Conservation (phyloP, 371 early-diverging fungal genomes). For the Mucor sp. region DNA sequence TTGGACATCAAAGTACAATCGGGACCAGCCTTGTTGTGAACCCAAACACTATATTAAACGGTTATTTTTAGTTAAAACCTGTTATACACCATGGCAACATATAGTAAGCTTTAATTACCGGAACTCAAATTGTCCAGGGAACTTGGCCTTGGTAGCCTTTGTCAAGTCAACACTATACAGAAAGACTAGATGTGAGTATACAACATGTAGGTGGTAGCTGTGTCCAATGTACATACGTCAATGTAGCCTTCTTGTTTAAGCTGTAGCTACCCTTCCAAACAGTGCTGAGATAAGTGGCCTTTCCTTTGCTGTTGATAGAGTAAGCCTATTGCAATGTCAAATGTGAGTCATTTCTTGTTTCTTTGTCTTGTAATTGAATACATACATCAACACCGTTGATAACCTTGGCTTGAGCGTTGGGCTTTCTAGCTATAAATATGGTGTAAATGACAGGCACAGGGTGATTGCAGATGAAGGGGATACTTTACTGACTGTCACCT, state of each 20-base stretch:
- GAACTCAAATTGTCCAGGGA: constrained; percentile 52
- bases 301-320: constrained; percentile 36
- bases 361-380: background rate
- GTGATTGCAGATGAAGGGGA: background rate
- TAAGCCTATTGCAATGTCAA: constrained; percentile 33
- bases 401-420: constrained; percentile 44
- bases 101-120: constrained; percentile 31
- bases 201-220: background rate
- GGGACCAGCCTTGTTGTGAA: constrained; percentile 44
- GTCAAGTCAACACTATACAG: constrained; percentile 42
- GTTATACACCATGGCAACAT: constrained; percentile 2
- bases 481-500: constrained; percentile 49
- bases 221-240: constrained; percentile 31
- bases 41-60: constrained; percentile 33
- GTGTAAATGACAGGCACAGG: background rate
- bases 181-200: background rate
- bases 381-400: constrained; percentile 49
- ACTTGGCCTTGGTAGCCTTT: constrained; percentile 36
- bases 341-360: background rate
- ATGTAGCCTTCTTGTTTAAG: constrained; percentile 42
- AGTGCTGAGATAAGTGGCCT: constrained; percentile 41
- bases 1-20: constrained; percentile 56
- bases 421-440: constrained; percentile 34
- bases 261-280: constrained; percentile 47
- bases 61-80: constrained; percentile 8